phyloP scores from a whole-genome alignment of 2,329 filamentous ascomycete genomes.

The Metarhizium sp. region DNA sequence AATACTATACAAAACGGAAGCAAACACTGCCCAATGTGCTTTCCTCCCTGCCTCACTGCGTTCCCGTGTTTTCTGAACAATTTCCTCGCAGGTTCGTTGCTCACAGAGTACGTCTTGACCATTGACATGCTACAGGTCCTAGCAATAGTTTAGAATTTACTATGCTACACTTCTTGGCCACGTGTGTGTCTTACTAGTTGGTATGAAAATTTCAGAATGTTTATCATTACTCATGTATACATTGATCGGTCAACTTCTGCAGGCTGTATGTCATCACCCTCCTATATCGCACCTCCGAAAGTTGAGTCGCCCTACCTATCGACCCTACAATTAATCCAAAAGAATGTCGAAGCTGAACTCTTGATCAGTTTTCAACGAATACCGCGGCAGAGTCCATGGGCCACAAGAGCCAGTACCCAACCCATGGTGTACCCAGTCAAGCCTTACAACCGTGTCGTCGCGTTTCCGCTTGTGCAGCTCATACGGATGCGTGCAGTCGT shows the following conservation, averaged over 20 bases:
- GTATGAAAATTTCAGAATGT: too few relatives aligned
- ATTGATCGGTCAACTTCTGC: too few relatives aligned
- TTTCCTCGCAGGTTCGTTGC: too few relatives aligned
- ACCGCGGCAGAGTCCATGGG: slow-evolving; percentile 40
- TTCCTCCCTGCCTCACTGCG: neutral
- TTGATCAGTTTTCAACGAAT: slow-evolving; percentile 31
- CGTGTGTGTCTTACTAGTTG: too few relatives aligned
- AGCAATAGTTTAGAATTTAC: too few relatives aligned
- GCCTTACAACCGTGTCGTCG: slow-evolving; percentile 43
- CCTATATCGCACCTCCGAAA: too few relatives aligned
- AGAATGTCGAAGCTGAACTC: slow-evolving; percentile 36
- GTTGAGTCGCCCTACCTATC: neutral
- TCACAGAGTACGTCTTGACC: too few relatives aligned
- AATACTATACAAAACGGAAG: neutral
- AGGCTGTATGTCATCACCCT: too few relatives aligned
- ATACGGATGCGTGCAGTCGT: slow-evolving; percentile 47
- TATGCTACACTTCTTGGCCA: too few relatives aligned
- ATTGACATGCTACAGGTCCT: too few relatives aligned
- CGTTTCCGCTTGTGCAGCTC: slow-evolving; percentile 41
- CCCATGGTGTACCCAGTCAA: slow-evolving; percentile 55
- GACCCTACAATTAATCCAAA: slow-evolving; percentile 24
- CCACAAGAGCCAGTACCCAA: slow-evolving; percentile 55
- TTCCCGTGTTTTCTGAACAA: neutral
- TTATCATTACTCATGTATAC: too few relatives aligned
- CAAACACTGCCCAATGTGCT: neutral